Base-by-base conservation (phyloP, 1,284 basidiomycete genomes). In the Leccinum pseudoinsigne region DNA sequence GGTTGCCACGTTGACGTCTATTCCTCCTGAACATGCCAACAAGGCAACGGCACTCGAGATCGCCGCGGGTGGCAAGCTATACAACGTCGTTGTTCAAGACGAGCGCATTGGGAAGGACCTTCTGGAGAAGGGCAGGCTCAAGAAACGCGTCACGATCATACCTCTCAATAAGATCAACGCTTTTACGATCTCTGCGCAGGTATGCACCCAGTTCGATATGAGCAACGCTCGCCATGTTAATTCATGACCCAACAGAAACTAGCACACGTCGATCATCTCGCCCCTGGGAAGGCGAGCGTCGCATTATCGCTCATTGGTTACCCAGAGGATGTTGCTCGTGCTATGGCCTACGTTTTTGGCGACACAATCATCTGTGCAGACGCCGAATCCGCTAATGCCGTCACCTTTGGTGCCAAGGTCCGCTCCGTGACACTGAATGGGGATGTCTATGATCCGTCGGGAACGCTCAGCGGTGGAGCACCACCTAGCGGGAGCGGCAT, bases 381-480 rank as follows among this genome's bases (percentile, higher is more conserved):
- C 72, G 88, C 95, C 4, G 88, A 90, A 34, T 86, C 95, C 0
- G 97, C 97, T 8, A 94, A 96, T 73, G 80, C 82, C 0, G 93
- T 98, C 50, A 98, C 97, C 0, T 99, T 98, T 79, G 77, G 82
- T 26, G 80, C 77, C 7, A 84, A 88, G 28, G 84, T 91, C 16
- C 90, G 90, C 63, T 95, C 93, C 11, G 95, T 99, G 59, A 99
- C 97, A 2, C 82, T 97, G 18, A 90, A 95, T 28, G 97, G 97
- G 16, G 97, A 99, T 72, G 88, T 98, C 7, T 99, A 99, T 77
- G 97, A 99, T 69, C 97, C 97, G 0, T 92, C 92, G 4, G 97
- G 97, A 4, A 97, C 93, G 1, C 84, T 99, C 9, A 94, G 91
- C 23, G 97, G 97, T 34, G 97, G 97, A 11, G 88, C 95, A 5